Evolutionary conservation across 495 filamentous ascomycete species (phyloP).

Genomic region (Hypoxylon trugodes): DNA sequence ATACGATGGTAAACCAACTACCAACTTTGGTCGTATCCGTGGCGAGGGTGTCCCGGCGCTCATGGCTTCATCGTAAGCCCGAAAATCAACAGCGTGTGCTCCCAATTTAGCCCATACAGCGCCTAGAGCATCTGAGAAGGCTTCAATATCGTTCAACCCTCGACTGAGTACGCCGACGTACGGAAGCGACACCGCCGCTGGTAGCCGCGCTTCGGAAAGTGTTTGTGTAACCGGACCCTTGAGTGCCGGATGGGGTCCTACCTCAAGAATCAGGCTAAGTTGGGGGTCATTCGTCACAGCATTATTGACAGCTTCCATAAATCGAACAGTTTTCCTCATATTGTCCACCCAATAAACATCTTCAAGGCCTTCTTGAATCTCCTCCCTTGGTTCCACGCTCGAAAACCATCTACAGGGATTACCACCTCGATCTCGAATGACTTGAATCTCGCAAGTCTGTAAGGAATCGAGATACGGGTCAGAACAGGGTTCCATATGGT

Average conservation of each 20-base stretch:
- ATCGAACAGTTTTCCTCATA: constrained; percentile 57
- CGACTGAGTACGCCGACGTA: constrained; percentile 41
- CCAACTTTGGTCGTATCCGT: too few relatives aligned
- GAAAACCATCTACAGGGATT: not conserved
- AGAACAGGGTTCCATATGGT: too few relatives aligned
- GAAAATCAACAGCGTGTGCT: constrained; percentile 23
- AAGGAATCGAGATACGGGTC: constrained; percentile 40
- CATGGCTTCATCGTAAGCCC: too few relatives aligned
- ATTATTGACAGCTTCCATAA: constrained; percentile 54
- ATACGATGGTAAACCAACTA: too few relatives aligned
- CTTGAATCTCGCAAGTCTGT: not conserved
- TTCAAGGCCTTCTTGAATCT: not conserved
- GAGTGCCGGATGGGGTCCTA: constrained; percentile 64
- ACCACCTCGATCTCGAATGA: too few relatives aligned
- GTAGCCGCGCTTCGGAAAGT: constrained; percentile 30
- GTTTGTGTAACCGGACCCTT: constrained; percentile 47
- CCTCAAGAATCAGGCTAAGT: constrained; percentile 51
- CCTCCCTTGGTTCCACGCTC: not conserved
- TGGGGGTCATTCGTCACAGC: not conserved
- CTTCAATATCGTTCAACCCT: constrained; percentile 27
- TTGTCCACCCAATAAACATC: not conserved
- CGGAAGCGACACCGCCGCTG: constrained; percentile 14
- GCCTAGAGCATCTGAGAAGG: constrained; percentile 45
- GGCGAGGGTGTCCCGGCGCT: too few relatives aligned
- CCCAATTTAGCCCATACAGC: constrained; percentile 40